Percentiles rank a stretch among this genome's conserved stretches.
phyloP scores from a whole-genome alignment of 2,329 filamentous ascomycete genomes.

The Periconia sp. region DNA sequence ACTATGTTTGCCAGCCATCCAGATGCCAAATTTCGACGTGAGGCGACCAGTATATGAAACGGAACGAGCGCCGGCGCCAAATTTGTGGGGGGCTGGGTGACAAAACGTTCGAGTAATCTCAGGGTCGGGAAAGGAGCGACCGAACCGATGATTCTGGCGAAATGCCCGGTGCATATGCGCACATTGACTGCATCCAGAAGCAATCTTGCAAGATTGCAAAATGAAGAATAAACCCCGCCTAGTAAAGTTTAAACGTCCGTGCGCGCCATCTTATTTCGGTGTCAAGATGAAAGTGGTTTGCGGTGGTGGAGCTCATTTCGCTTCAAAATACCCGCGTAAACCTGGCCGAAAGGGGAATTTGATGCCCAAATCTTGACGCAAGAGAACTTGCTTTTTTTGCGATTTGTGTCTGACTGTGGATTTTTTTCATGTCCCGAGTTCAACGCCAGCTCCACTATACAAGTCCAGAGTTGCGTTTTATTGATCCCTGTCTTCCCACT shows the following conservation, averaged over 20 bases:
- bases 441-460: background rate
- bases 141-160: constrained; percentile 12
- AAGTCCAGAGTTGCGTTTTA: constrained; percentile 8
- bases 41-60: background rate
- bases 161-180: background rate
- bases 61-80: constrained; percentile 9
- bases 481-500: constrained; percentile 40
- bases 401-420: background rate
- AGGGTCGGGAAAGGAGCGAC: constrained; percentile 10
- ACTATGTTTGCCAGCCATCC: constrained; percentile 20
- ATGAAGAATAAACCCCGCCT: background rate
- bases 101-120: constrained; percentile 7
- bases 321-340: constrained; percentile 27
- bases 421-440: background rate
- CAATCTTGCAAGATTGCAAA: constrained; percentile 39
- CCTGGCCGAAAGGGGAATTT: constrained; percentile 23
- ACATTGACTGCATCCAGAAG: constrained; percentile 25
- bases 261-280: constrained; percentile 21
- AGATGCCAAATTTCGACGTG: background rate
- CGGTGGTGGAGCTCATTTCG: constrained; percentile 43
- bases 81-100: background rate
- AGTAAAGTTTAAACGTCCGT: constrained; percentile 23
- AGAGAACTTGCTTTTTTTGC: constrained; percentile 1
- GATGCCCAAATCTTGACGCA: background rate
- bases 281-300: constrained; percentile 30